phyloP scores from a whole-genome alignment of 169 alveolate species.

The Pseudocohnilembus persalinus region DNA sequence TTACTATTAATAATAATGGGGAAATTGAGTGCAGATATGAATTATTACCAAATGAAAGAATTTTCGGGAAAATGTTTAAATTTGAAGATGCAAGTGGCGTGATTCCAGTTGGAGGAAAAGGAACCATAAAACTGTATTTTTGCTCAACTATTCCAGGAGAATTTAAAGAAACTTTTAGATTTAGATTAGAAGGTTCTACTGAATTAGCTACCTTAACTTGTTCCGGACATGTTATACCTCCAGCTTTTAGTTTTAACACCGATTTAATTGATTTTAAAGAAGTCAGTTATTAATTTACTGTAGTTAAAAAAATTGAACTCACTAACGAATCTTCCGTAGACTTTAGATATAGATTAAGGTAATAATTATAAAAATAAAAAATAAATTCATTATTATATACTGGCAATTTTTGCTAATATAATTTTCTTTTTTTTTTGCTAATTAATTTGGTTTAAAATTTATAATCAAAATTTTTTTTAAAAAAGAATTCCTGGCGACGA shows the following conservation, averaged over 20 bases:
- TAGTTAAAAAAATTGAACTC: slow-evolving; percentile 81
- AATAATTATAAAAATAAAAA: no score
- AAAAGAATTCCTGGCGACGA: slow-evolving; percentile 91
- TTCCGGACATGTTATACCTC: slow-evolving; percentile 94
- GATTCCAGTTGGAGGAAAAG: slow-evolving; percentile 85
- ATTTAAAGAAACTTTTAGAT: slow-evolving; percentile 89
- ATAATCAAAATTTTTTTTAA: background rate
- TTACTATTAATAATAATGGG: slow-evolving; percentile 87
- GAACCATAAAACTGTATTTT: slow-evolving; percentile 75
- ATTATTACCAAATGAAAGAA: slow-evolving; percentile 86
- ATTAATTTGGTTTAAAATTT: no score
- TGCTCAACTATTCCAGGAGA: slow-evolving; percentile 91
- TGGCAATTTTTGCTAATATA: no score
- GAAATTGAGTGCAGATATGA: slow-evolving; percentile 87
- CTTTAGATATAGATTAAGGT: slow-evolving; percentile 75
- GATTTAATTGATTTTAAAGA: slow-evolving; percentile 90
- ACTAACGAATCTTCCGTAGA: slow-evolving; percentile 92
- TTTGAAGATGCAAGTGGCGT: slow-evolving; percentile 73
- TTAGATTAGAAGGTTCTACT: slow-evolving; percentile 88
- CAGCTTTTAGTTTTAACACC: slow-evolving; percentile 89
- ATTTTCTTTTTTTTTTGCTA: no score
- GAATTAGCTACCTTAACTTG: slow-evolving; percentile 83
- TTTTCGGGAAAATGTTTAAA: slow-evolving; percentile 87
- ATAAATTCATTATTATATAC: no score
- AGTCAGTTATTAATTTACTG: slow-evolving; percentile 90